phyloP scores from a whole-genome alignment of 2,329 filamentous ascomycete genomes.

The Colletotrichum caudatum region DNA sequence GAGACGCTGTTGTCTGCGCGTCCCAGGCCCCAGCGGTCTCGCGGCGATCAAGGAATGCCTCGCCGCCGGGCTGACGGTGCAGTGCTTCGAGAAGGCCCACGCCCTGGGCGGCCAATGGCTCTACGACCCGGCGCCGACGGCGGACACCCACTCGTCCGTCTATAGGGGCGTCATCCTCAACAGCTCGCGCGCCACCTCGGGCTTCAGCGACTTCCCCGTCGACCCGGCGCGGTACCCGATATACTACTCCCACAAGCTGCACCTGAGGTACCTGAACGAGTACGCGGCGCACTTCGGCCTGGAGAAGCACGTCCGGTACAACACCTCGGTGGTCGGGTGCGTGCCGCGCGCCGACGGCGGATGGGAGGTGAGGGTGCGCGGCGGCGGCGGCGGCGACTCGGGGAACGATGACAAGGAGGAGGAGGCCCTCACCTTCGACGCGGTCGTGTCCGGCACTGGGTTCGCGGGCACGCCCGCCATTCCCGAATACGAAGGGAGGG shows the following conservation, averaged over 20 bases:
- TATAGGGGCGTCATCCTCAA: constrained; percentile 53
- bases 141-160: constrained; percentile 50
- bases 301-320: constrained; percentile 50
- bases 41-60: constrained; percentile 54
- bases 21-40: constrained; percentile 52
- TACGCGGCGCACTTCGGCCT: constrained; percentile 53
- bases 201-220: constrained; percentile 55
- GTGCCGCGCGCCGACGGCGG: constrained; percentile 45
- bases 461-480: constrained; percentile 48
- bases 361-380: constrained; percentile 49
- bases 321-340: constrained; percentile 50
- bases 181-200: constrained; percentile 53
- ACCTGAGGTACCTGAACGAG: constrained; percentile 52
- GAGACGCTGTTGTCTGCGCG: neutral
- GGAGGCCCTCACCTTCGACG: constrained; percentile 49
- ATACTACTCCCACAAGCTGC: constrained; percentile 52
- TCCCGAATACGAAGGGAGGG: constrained; percentile 49
- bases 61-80: constrained; percentile 51
- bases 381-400: constrained; percentile 38
- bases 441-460: constrained; percentile 53
- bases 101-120: constrained; percentile 55
- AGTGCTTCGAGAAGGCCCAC: constrained; percentile 51
- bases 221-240: constrained; percentile 53
- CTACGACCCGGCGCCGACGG: constrained; percentile 48
- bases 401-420: constrained; percentile 15